Base-by-base conservation (phyloP, 441 rosid species). In the Breynia disticha region DNA sequence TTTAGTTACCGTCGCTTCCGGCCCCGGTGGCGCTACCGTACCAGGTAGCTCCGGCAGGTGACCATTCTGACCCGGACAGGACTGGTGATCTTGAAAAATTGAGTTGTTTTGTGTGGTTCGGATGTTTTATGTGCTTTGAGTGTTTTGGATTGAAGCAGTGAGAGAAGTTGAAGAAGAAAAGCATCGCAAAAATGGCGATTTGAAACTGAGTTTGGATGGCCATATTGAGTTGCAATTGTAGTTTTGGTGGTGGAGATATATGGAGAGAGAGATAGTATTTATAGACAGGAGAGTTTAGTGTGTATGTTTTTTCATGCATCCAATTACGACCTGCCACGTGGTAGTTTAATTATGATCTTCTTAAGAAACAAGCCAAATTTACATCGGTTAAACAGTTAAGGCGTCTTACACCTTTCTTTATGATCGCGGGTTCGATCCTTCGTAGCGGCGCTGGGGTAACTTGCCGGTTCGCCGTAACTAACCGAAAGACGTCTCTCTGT, bases 31-130 rank as follows among this genome's bases (percentile, higher is more conserved):
- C 63, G 49, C 56, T 50, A 3, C 97, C 97, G 16, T 86, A 86
- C 84, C 78, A 88, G 2, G 93, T 89, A 12, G 90, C 95, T 1
- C 68, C 81, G 1, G 85, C 90, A 0, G 67, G 63, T 18, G 77
- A 75, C 91, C 89, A 88, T 15, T 41, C 68, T 5, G 74, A 62
- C 7, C 17, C 50, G 16, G 64, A 16, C 0, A 17, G 45, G 11
- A 60, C 59, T 41, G 44, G 13, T 41, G 44, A 41, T 41, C 58
- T 57, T 3, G 88, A 74, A 46, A 57, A 15, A 55, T 83, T 81
- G 55, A 76, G 58, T 4, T 28, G 35, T 28, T 28, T 28, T 5
- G 3, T 28, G 35, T 28, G 35, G 5, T 28, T 28, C 8, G 35
- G 35, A 24, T 24, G 32, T 7, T 24, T 24, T 3, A 24, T 24